Evolutionary conservation across 2,329 filamentous ascomycete genomes (phyloP), one percentile per base, ranked within the genome.

Genomic region (Ceratocystis lukuohia): DNA sequence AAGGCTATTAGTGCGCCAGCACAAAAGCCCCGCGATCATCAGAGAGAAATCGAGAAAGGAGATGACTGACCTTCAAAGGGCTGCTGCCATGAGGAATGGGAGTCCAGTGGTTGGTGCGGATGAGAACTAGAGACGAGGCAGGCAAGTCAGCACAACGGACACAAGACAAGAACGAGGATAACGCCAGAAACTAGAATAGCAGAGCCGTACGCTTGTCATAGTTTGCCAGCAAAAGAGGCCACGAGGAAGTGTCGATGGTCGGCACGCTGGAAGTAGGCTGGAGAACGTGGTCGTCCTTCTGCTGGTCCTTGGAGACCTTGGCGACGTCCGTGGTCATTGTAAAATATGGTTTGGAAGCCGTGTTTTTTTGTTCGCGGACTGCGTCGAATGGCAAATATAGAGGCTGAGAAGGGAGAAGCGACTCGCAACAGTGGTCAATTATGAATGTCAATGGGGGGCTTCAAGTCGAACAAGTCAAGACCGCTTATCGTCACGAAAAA

Each of bases 71-170:
- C 67, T 91, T 92, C 75, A 95, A 80, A 66, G 94, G 94, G 70
- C 89, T 86, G 80, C 89, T 95, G 74, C 94, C 94, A 76, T 89
- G 88, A 71, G 93, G 91, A 72, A 97, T 97, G 66, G 94, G 94
- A 44, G 93, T 97, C 79, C 96, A 99, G 78, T 99, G 93, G 70
- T 90, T 91, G 71, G 92, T 96, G 75, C 93, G 88, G 72, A 96
- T 88, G 72, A 94, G 87, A 72, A 97, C 90, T 93, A 73, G 68
- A 71, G n/a, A 64, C n/a, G 17, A 17, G 30, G 56, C 28, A 59
- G 53, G 33, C 25, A 57, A 30, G 70, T 76, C 67, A 74, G 72
- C 68, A 69, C 68, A 28, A 59, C 28, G 12, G 28, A 2, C 28
- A 15, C 37, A 12, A 15, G 10, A 41, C 10, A 15, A 12, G 5